Base-by-base conservation (phyloP, 495 filamentous ascomycete genomes). In the Bathelium albidoporum region DNA sequence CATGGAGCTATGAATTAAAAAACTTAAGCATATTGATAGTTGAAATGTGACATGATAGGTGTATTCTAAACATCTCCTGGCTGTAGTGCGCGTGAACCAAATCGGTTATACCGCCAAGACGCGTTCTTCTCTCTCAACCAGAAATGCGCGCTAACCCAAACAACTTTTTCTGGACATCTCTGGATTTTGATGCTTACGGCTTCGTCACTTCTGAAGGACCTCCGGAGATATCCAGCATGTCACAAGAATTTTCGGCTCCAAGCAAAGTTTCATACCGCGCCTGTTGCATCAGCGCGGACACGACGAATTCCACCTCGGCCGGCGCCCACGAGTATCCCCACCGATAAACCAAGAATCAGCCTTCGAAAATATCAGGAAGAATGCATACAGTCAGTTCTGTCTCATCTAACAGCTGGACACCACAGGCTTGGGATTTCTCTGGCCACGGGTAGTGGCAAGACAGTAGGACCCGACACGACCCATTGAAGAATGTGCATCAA, bases 401-500 rank as follows among this genome's bases (percentile, higher is more conserved):
- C 78, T 1, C 81, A 91, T 61, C 69, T 97, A 1, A 73, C 83
- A 5, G 72, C 84, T 29, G 95, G 94, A 2, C 84, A 93, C 68
- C 88, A 87, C 65, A 83, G 94, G 11, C 75, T 97, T 9, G 95
- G 91, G 0, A 80, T 99, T 4, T 97, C 94, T 0, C 71, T 99
- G 53, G 94, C 94, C 11, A 97, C 94, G 4, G 94, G 94, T 0
- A 82, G 88, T 64, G 94, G 94, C 2, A 99, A 99, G 73, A 98
- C 94, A 2, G 91, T 90, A 75, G 45, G 78, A 67, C 24, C 44
- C 28, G 16, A 29, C n/a, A n/a, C n/a, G n/a, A n/a, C n/a, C n/a
- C n/a, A 60, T 32, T 43, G 32, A 36, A 22, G 39, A 4, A 18
- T 10, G 16, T 60, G 26, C 32, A 53, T 22, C 12, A 22, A 5